Conservation (phyloP, 1,284 basidiomycete genomes). For the Melampsora americana region DNA sequence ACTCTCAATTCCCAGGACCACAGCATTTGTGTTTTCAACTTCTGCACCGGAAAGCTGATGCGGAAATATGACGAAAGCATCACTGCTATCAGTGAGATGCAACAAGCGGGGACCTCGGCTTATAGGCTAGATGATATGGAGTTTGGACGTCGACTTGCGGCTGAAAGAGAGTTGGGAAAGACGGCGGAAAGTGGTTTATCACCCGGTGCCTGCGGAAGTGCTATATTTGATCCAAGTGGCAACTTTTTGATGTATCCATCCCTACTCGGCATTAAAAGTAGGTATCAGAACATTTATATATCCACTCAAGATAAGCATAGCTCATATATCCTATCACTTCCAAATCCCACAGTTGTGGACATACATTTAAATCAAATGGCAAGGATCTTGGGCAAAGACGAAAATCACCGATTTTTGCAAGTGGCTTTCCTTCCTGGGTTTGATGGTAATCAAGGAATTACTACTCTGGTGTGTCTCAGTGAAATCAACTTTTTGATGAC, state of each 20-base stretch:
- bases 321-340: background rate
- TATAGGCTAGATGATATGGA: constrained; percentile 98
- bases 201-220: constrained; percentile 62
- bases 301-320: background rate
- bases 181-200: constrained; percentile 57
- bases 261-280: constrained; percentile 90
- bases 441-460: constrained; percentile 77
- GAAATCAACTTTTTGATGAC: constrained; percentile 20
- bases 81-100: constrained; percentile 86
- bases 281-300: background rate
- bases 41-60: constrained; percentile 81
- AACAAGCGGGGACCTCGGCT: constrained; percentile 68
- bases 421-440: constrained; percentile 87
- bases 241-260: constrained; percentile 90
- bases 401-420: constrained; percentile 85
- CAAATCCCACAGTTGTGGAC: constrained; percentile 73
- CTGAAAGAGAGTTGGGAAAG: constrained; percentile 86
- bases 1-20: constrained; percentile 76
- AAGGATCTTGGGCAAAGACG: constrained; percentile 86
- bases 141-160: constrained; percentile 88
- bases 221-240: constrained; percentile 94
- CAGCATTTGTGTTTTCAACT: constrained; percentile 87
- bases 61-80: constrained; percentile 94
- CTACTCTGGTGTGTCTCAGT: constrained; percentile 65
- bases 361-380: constrained; percentile 89